Percentiles rank a stretch among this genome's conserved stretches.
Evolutionary conservation across 352 stramenopile genomes (phyloP).

Genomic region (Phytopythium cucurbitacearum): DNA sequence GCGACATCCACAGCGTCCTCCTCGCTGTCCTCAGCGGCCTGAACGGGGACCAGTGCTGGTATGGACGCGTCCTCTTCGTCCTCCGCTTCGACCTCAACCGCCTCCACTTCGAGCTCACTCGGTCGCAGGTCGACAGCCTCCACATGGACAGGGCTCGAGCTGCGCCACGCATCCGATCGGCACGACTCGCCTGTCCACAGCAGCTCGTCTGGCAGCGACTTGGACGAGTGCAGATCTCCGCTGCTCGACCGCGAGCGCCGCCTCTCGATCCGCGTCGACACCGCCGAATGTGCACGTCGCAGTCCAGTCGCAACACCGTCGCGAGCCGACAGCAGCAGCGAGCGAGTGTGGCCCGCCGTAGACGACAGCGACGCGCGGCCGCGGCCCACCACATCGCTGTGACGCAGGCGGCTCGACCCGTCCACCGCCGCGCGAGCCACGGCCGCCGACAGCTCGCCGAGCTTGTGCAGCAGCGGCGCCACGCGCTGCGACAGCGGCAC

Average conservation of each 20-base stretch:
- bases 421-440: constrained; percentile 33
- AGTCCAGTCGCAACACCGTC: constrained; percentile 43
- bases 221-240: too few species aligned
- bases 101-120: constrained; percentile 6
- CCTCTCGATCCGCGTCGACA: constrained; percentile 49
- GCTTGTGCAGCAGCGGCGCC: constrained; percentile 36
- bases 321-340: constrained; percentile 34
- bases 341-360: constrained; percentile 44
- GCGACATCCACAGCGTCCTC: constrained; percentile 8
- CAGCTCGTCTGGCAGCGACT: too few species aligned
- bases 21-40: constrained; percentile 9
- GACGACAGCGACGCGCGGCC: constrained; percentile 47
- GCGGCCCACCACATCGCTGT: constrained; percentile 36
- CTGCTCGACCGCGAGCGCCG: constrained; percentile 22
- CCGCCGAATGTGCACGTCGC: constrained; percentile 31
- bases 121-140: constrained; percentile 27
- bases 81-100: constrained; percentile 8
- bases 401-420: constrained; percentile 14
- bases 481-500: constrained; percentile 44
- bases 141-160: background rate
- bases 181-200: too few species aligned
- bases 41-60: constrained; percentile 10
- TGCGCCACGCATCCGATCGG: too few species aligned
- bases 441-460: constrained; percentile 42
- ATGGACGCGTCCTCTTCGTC: constrained; percentile 12